These are phyloP conservation scores for Syzygium syzygioides DNA, from an alignment of 441 rosid genomes.

Conservation along the genomic window DNA sequence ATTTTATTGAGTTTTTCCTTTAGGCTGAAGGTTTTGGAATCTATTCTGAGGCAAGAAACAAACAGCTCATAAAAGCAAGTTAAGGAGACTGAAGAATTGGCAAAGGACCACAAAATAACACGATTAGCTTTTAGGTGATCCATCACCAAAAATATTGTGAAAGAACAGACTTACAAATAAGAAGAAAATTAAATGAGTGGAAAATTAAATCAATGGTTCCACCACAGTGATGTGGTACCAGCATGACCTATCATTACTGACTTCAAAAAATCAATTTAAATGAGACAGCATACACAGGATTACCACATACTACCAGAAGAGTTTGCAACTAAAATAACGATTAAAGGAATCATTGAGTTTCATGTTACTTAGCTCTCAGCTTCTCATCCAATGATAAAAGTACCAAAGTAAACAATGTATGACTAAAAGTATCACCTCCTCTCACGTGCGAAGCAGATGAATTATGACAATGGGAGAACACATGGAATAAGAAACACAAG, in stretches of 20 bases:
- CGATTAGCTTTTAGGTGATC: neutral
- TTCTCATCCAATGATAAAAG: neutral
- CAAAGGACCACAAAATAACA: neutral
- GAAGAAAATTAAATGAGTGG: neutral
- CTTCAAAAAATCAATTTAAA: neutral
- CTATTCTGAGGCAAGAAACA: slow-evolving; percentile 75
- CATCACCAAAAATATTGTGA: neutral
- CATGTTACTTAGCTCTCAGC: neutral
- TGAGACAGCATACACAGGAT: neutral
- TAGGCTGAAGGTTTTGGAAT: slow-evolving; percentile 63
- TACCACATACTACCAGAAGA: neutral
- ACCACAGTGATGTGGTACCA: neutral
- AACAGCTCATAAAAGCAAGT: slow-evolving; percentile 20
- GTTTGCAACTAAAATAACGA: neutral
- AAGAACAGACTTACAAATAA: neutral
- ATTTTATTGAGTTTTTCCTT: slow-evolving; percentile 57
- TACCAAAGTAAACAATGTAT: neutral
- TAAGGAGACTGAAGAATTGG: slow-evolving; percentile 6
- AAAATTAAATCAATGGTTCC: neutral
- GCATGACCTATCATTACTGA: neutral
- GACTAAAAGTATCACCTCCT: neutral
- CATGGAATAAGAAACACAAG: neutral
- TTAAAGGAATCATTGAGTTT: neutral
- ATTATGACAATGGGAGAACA: neutral
- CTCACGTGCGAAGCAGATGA: neutral